These are phyloP conservation scores for Aspergillus hiratsukae DNA, from an alignment of 2,329 filamentous ascomycete genomes.

Conservation along the genomic window DNA sequence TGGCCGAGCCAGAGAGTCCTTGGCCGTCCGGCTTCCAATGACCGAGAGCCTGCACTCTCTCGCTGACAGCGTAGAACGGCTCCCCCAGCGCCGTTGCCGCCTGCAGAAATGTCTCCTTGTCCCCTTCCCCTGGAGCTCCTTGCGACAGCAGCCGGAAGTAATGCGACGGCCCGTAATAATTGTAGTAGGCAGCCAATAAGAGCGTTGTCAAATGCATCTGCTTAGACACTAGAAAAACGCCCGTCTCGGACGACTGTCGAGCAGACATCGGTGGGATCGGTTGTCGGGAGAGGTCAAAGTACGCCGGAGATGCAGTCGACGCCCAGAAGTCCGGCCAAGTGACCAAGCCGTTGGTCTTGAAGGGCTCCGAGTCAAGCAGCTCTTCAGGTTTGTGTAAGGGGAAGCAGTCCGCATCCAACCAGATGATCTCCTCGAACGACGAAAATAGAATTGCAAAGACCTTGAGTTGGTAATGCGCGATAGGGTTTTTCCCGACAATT, in stretches of 20 bases:
- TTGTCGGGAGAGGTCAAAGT: constrained; percentile 38
- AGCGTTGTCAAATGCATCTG: constrained; percentile 31
- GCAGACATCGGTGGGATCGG: constrained; percentile 29
- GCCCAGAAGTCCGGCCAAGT: constrained; percentile 55
- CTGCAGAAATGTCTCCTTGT: constrained; percentile 38
- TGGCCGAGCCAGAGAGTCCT: constrained; percentile 31
- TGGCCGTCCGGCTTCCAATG: constrained; percentile 21
- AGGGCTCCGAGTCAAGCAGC: constrained; percentile 49
- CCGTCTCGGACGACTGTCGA: constrained; percentile 35
- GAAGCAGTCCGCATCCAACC: constrained; percentile 55
- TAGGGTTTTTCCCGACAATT: constrained; percentile 34
- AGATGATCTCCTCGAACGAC: constrained; percentile 54
- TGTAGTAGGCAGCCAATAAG: constrained; percentile 35
- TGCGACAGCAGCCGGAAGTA: constrained; percentile 38
- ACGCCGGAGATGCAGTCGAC: constrained; percentile 41
- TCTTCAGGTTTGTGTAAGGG: constrained; percentile 42
- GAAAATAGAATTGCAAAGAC: constrained; percentile 54
- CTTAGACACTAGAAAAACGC: constrained; percentile 34
- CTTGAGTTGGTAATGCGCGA: constrained; percentile 52
- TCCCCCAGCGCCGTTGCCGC: constrained; percentile 31
- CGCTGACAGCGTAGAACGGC: constrained; percentile 34
- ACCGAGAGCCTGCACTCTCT: constrained; percentile 32
- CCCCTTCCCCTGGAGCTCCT: constrained; percentile 35
- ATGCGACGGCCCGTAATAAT: constrained; percentile 33
- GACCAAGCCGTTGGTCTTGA: constrained; percentile 48